Evolutionary conservation across 1,139 yeast genomes (phyloP).

Genomic region (Sugiyamaella novakii): DNA sequence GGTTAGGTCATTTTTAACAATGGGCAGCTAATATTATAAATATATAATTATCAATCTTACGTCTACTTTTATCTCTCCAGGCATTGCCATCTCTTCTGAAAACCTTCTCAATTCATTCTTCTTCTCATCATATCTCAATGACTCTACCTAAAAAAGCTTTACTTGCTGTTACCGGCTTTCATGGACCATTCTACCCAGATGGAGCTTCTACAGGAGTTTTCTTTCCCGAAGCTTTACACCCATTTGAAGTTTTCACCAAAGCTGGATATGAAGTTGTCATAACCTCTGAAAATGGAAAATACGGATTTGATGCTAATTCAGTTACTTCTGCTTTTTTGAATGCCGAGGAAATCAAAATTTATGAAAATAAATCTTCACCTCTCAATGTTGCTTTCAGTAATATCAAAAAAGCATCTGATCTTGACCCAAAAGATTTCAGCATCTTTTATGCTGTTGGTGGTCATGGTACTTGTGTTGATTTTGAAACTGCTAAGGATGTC

Average conservation of each 20-base stretch:
- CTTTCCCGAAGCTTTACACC: conserved; percentile 60
- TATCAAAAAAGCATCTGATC: conserved; percentile 31
- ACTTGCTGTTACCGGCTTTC: conserved; percentile 55
- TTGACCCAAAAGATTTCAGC: conserved; percentile 50
- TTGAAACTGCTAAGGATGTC: conserved; percentile 53
- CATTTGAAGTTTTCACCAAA: conserved; percentile 50
- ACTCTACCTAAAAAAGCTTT: conserved; percentile 45
- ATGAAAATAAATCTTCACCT: conserved; percentile 46
- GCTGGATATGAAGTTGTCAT: conserved; percentile 56
- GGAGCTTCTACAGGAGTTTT: conserved; percentile 61
- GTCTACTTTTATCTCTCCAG: no score
- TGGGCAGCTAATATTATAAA: no score
- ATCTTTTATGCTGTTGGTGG: conserved; percentile 66
- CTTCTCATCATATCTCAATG: conserved; percentile 4
- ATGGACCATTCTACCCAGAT: conserved; percentile 55
- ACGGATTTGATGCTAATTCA: conserved; percentile 59
- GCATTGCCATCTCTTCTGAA: no score
- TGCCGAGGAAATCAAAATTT: conserved; percentile 49
- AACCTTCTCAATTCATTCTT: not conserved
- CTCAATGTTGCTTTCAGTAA: conserved; percentile 44
- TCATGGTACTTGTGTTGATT: conserved; percentile 63
- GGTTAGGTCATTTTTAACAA: no score
- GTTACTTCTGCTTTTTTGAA: conserved; percentile 45
- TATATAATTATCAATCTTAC: no score
- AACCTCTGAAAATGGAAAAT: conserved; percentile 60